These are phyloP conservation scores for Brasilioporus rufonigricans DNA, from an alignment of 768 basidiomycete species.

Conservation along the genomic window DNA sequence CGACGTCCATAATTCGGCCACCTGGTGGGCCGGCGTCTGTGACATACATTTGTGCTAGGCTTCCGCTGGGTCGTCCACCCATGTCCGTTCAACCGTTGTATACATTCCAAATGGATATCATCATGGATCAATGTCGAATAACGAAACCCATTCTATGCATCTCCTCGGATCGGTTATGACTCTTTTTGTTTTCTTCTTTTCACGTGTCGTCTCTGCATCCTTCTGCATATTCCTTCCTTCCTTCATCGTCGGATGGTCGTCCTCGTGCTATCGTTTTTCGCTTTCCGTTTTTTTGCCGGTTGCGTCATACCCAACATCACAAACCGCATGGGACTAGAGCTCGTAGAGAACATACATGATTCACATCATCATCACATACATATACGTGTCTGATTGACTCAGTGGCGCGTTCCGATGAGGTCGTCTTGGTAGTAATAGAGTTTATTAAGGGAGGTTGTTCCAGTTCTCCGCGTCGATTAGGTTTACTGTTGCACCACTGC, in stretches of 20 bases:
- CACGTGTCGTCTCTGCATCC: neutral
- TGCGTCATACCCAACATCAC: neutral
- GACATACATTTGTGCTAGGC: neutral
- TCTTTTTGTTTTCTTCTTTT: neutral
- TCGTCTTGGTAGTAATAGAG: neutral
- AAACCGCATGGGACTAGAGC: conserved; percentile 1
- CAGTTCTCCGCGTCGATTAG: neutral
- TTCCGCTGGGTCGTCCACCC: neutral
- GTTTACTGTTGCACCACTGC: neutral
- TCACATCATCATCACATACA: neutral
- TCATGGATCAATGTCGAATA: conserved; percentile 4
- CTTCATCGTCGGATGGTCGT: neutral
- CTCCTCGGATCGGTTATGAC: neutral
- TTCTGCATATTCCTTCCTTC: neutral
- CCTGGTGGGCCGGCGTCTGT: neutral
- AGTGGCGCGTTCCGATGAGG: neutral
- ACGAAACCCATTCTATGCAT: conserved; percentile 6
- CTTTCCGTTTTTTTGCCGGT: neutral
- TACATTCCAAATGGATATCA: conserved; percentile 1
- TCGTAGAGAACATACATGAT: conserved; percentile 2
- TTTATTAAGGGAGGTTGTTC: neutral
- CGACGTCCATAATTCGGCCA: neutral
- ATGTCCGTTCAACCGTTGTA: neutral
- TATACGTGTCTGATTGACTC: neutral
- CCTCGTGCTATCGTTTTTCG: neutral